These are phyloP conservation scores for Colletotrichum navitas DNA, from an alignment of 2,329 filamentous ascomycete genomes.

Conservation along the genomic window DNA sequence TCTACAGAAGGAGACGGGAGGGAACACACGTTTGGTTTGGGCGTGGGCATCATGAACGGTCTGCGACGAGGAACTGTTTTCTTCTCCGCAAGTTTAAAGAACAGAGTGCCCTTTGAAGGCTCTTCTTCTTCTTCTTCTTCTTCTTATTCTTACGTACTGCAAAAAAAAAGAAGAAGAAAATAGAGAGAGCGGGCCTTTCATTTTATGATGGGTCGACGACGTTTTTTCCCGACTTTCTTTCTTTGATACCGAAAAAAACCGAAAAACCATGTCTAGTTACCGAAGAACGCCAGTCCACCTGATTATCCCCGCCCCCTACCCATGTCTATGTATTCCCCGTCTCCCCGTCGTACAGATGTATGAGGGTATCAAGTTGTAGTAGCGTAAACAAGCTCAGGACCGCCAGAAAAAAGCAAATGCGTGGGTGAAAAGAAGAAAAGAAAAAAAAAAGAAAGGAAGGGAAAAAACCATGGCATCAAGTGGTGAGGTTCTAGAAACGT, in stretches of 20 bases:
- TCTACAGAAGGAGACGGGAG: no score
- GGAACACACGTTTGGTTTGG: no score
- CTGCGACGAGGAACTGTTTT: no score
- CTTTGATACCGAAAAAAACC: not conserved
- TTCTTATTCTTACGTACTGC: no score
- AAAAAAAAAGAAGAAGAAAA: no score
- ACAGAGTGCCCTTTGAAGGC: no score
- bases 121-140: no score
- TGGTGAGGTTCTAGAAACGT: constrained; percentile 2
- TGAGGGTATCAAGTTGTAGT: constrained; percentile 22
- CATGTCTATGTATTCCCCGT: constrained; percentile 2
- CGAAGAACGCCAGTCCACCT: constrained; percentile 10
- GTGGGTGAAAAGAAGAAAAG: not conserved
- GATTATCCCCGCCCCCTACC: not conserved
- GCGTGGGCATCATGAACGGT: no score
- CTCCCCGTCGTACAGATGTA: constrained; percentile 25
- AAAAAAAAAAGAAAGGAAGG: no score
- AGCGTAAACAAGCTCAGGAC: constrained; percentile 25
- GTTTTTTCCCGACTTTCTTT: not conserved
- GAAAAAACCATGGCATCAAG: not conserved
- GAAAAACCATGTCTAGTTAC: constrained; percentile 3
- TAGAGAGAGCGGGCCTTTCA: not conserved
- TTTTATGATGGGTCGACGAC: not conserved
- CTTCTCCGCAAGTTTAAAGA: no score
- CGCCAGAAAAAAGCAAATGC: not conserved